Evolutionary conservation across 805 yeast species (phyloP), one percentile per base, ranked within the genome.

Genomic region (Starmerella apicola): DNA sequence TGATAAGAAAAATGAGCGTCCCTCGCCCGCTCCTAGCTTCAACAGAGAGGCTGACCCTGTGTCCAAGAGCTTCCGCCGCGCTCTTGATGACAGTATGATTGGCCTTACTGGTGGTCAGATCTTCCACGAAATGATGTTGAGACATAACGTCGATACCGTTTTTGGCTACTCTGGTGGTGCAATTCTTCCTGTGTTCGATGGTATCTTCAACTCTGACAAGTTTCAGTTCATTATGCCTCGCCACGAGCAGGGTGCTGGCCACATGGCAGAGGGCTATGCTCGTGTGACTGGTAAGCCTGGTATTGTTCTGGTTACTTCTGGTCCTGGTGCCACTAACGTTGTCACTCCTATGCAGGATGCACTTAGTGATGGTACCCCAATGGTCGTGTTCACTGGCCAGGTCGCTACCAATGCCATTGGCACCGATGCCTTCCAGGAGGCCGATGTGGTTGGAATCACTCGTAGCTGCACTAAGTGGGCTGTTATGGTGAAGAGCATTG

Each of bases 81-180:
- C 57, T 6, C 50, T 55, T 15, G 66, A 62, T 39, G 86, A 80
- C 54, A 81, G 95, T 4, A 77, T 88, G 55, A 85, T 91, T 40
- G 98, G 98, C 15, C 71, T 85, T 53, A 79, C 95, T n/a, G 98
- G 98, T 49, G 98, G 98, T 52, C 91, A 91, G 65, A 86, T 91
- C 47, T 91, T 91, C 68, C 96, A 88, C 62, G 97, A 88, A 63
- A 91, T 91, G 97, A 91, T 91, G 97, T 69, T 76, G 47, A 76
- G 96, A 60, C 95, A 91, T 60, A 74, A 82, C 39, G 98, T 91
- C 42, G 96, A 91, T 62, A 84, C 95, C 44, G 75, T 91, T 35
- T 91, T 88, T 60, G 98, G 98, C 32, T 91, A 91, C 66, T 94
- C 98, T 40, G 98, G 98, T 56, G 98, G 98, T 60, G 98, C 98